These are phyloP conservation scores for Epicoccum nigrum DNA, from an alignment of 2,329 filamentous ascomycete species.

Conservation along the genomic window DNA sequence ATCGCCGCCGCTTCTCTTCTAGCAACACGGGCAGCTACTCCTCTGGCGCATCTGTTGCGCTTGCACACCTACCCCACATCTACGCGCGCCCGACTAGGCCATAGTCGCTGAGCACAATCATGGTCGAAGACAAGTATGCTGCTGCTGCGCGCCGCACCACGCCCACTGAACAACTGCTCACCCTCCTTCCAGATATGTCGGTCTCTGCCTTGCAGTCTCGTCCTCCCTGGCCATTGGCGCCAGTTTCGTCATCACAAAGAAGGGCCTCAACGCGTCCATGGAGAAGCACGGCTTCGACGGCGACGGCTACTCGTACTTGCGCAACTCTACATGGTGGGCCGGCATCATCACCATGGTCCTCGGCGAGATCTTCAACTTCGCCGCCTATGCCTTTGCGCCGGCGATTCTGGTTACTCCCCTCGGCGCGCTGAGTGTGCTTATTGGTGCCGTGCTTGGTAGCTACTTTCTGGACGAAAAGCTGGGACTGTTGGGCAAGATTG, in stretches of 20 bases:
- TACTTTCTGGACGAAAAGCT: slow-evolving; percentile 92
- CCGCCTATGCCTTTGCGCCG: slow-evolving; percentile 95
- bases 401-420: slow-evolving; percentile 98
- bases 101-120: slow-evolving; percentile 24
- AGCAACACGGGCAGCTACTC: background rate
- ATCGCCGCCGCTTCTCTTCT: background rate
- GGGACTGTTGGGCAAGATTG: slow-evolving; percentile 88
- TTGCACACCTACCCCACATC: background rate
- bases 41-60: slow-evolving; percentile 2
- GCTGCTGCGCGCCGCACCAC: slow-evolving; percentile 15
- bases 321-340: slow-evolving; percentile 96
- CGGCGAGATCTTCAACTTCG: slow-evolving; percentile 96
- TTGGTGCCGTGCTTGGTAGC: slow-evolving; percentile 90
- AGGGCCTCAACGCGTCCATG: slow-evolving; percentile 90
- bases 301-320: slow-evolving; percentile 92
- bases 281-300: slow-evolving; percentile 95
- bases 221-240: slow-evolving; percentile 55
- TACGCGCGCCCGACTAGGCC: slow-evolving; percentile 12
- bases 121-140: slow-evolving; percentile 52
- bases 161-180: slow-evolving; percentile 23
- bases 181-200: slow-evolving; percentile 47
- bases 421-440: slow-evolving; percentile 90
- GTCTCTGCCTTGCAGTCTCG: slow-evolving; percentile 48
- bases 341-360: slow-evolving; percentile 88
- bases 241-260: slow-evolving; percentile 99